Evolutionary conservation across 176 grass and related monocot species (phyloP), one percentile per base, ranked within the genome.

Genomic region (Rhipidocladum racemiflorum): DNA sequence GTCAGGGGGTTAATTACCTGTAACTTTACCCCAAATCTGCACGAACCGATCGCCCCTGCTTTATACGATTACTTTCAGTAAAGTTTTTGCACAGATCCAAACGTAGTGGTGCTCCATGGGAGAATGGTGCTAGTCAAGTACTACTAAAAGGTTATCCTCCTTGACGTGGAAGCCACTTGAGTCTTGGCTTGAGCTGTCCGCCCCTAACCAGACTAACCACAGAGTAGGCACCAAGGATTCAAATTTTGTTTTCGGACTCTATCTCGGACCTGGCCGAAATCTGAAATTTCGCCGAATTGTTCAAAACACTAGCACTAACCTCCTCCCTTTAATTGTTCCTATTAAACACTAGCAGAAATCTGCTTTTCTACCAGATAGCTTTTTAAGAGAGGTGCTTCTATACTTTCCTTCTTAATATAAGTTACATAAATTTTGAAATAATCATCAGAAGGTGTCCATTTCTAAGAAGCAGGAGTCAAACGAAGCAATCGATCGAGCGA

Each of bases 131-230:
- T 56, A 4, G 54, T 1, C 54, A 56, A 23, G 9, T 1, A n/a
- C n/a, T n/a, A n/a, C n/a, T n/a, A 56, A 46, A 23, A 56, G 54
- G 21, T 23, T 23, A 9, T 56, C 20, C 49, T 61, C 70, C 77
- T 85, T 65, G 76, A 71, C 87, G 87, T 76, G 77, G 83, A 85
- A 89, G 87, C 44, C 55, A 85, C 20, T 69, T 2, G 82, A 60
- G 29, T 45, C n/a, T 24, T 44, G 25, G 17, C n/a, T 9, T 45
- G 15, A 54, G 67, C 27, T 49, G 67, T 75, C 39, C 49, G 60
- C 36, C 25, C 54, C 82, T 54, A 70, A 75, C 39, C n/a, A n/a
- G n/a, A n/a, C n/a, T n/a, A n/a, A n/a, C n/a, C n/a, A n/a, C n/a
- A n/a, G n/a, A n/a, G n/a, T n/a, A n/a, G n/a, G n/a, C n/a, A n/a